Conservation (phyloP, 768 basidiomycete genomes). For the Suillus subaureus region DNA sequence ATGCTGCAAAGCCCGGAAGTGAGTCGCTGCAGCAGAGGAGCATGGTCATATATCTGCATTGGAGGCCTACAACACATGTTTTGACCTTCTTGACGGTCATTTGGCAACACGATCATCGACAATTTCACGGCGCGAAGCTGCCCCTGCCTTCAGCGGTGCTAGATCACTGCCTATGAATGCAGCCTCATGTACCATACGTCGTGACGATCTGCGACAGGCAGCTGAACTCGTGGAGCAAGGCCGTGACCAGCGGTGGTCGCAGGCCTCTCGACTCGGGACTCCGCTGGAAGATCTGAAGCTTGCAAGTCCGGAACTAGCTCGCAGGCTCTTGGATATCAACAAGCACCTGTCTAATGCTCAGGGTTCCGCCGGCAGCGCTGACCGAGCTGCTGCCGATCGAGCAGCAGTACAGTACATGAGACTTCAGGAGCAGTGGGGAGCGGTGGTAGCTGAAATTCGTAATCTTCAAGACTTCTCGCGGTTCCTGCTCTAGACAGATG, state of each 20-base stretch:
- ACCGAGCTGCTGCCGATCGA: not conserved
- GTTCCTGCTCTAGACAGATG: not conserved
- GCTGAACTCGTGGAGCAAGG: not conserved
- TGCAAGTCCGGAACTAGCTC: not conserved
- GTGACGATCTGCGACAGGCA: not conserved
- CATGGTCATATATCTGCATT: conserved; percentile 4
- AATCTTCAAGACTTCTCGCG: not conserved
- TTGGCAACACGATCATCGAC: no score
- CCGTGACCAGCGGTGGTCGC: not conserved
- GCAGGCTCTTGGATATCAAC: not conserved
- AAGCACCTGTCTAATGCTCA: not conserved
- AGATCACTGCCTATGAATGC: not conserved
- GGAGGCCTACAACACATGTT: not conserved
- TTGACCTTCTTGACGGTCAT: not conserved
- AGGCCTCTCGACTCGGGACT: not conserved
- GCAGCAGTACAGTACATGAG: not conserved
- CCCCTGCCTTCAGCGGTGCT: not conserved
- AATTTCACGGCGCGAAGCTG: no score
- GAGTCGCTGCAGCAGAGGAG: not conserved
- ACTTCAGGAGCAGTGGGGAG: not conserved
- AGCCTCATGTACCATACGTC: not conserved
- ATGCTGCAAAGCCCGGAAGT: accelerated
- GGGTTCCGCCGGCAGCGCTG: not conserved
- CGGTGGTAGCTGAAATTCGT: not conserved
- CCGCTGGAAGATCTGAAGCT: not conserved